Conservation (phyloP, 345 rosid species). For the Murraya paniculata region DNA sequence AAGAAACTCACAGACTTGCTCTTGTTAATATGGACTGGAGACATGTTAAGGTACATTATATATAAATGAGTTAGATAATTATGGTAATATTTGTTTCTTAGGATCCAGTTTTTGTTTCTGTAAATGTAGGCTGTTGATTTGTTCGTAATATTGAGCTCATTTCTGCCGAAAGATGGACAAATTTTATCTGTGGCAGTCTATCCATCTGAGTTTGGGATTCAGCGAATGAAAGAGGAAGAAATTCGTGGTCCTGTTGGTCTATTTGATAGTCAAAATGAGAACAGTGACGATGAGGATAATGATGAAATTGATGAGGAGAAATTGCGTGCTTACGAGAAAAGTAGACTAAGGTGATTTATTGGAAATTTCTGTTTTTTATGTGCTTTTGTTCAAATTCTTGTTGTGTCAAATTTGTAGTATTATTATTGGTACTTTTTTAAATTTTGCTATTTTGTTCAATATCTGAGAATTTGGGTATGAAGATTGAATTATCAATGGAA, state of each 20-base stretch:
- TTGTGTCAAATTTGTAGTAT: background rate
- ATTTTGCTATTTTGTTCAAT: background rate
- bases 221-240: constrained; percentile 94
- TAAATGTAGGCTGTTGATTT: constrained; percentile 74
- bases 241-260: constrained; percentile 82
- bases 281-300: constrained; percentile 35
- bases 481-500: background rate
- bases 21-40: constrained; percentile 91
- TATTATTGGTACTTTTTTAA: background rate
- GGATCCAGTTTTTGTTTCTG: constrained; percentile 1
- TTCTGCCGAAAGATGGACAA: constrained; percentile 78
- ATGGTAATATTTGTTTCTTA: background rate
- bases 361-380: background rate
- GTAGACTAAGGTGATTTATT: constrained; percentile 63
- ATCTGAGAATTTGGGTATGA: background rate
- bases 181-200: constrained; percentile 71
- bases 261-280: constrained; percentile 47
- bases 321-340: constrained; percentile 74
- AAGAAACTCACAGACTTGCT: constrained; percentile 81
- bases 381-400: background rate
- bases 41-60: constrained; percentile 63
- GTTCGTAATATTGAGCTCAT: constrained; percentile 70
- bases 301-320: constrained; percentile 58
- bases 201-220: constrained; percentile 89
- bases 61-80: background rate